These are phyloP conservation scores for Epichloe brachyelytri DNA, from an alignment of 2,329 filamentous ascomycete genomes.

Conservation along the genomic window DNA sequence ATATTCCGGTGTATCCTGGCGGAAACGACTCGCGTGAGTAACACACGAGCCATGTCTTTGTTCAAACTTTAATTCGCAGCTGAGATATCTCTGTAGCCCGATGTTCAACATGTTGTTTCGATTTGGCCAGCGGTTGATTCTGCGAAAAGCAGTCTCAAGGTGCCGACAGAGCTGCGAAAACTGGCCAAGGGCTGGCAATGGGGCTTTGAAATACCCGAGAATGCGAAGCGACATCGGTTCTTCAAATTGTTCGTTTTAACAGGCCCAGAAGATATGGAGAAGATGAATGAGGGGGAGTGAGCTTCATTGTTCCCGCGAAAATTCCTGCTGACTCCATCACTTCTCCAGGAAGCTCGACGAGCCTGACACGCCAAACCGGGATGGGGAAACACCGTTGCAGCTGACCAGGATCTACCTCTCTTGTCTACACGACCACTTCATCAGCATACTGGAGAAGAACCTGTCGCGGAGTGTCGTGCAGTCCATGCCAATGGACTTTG, in stretches of 20 bases:
- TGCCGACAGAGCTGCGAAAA: conserved; percentile 35
- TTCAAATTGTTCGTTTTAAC: conserved; percentile 33
- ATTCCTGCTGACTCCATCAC: too few relatives aligned
- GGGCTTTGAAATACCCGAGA: conserved; percentile 34
- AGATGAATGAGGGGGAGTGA: background rate
- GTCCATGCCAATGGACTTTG: conserved; percentile 35
- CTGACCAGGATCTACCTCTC: conserved; percentile 30
- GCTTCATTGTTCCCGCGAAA: background rate
- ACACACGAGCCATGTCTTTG: background rate
- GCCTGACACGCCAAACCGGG: conserved; percentile 14
- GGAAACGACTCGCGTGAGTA: conserved; percentile 25
- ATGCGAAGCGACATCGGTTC: conserved; percentile 25
- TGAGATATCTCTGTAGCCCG: conserved; percentile 14
- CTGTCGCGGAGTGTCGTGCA: conserved; percentile 29
- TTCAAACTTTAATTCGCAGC: too few relatives aligned
- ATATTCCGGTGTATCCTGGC: conserved; percentile 42
- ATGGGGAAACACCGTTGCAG: conserved; percentile 23
- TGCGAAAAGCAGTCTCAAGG: conserved; percentile 27
- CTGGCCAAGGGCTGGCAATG: conserved; percentile 30
- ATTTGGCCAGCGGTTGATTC: conserved; percentile 28
- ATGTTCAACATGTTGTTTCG: conserved; percentile 28
- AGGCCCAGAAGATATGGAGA: background rate
- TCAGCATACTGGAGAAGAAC: conserved; percentile 28
- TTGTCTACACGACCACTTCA: conserved; percentile 34
- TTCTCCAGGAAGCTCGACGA: conserved; percentile 23